A percentile compares a stretch with the other conserved stretches of the same genome.
Conservation (phyloP, 768 basidiomycete species). For the Serpula lacrymans region DNA sequence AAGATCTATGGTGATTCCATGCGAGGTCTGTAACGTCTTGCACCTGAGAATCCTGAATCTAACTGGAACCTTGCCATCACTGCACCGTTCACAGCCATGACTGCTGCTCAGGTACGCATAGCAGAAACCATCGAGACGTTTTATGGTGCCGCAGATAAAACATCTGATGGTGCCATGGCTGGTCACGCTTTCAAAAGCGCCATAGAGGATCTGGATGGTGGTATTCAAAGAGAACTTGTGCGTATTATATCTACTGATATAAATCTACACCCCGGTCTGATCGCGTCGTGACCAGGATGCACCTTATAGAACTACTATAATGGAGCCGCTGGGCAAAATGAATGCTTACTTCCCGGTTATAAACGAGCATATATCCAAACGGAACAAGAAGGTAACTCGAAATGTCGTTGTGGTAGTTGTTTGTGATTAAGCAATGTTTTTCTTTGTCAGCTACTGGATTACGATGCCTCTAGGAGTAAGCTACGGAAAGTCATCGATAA, state of each 20-base stretch:
- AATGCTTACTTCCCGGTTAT: constrained; percentile 91
- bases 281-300: constrained; percentile 57
- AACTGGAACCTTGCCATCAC: not conserved
- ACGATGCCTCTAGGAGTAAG: constrained; percentile 88
- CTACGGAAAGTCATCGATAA: constrained; percentile 89
- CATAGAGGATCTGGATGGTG: constrained; percentile 88
- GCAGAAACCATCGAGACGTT: constrained; percentile 93
- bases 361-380: constrained; percentile 90
- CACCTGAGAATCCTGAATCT: constrained; percentile 1
- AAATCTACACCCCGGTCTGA: too few relatives aligned
- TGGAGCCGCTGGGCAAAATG: constrained; percentile 96
- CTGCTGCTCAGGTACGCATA: constrained; percentile 85
- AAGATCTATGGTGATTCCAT: constrained; percentile 95
- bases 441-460: constrained; percentile 77
- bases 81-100: constrained; percentile 72
- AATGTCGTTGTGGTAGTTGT: not conserved
- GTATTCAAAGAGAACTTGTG: constrained; percentile 82
- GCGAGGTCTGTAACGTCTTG: constrained; percentile 55
- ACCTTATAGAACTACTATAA: constrained; percentile 91
- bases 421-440: not conserved
- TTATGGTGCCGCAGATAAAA: constrained; percentile 80
- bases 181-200: constrained; percentile 95
- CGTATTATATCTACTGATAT: constrained; percentile 23
- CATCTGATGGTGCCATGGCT: constrained; percentile 93
- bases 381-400: constrained; percentile 85